Evolutionary conservation across 1,139 yeast species (phyloP), one percentile per base, ranked within the genome.

Genomic region (Suhomyces maxii): DNA sequence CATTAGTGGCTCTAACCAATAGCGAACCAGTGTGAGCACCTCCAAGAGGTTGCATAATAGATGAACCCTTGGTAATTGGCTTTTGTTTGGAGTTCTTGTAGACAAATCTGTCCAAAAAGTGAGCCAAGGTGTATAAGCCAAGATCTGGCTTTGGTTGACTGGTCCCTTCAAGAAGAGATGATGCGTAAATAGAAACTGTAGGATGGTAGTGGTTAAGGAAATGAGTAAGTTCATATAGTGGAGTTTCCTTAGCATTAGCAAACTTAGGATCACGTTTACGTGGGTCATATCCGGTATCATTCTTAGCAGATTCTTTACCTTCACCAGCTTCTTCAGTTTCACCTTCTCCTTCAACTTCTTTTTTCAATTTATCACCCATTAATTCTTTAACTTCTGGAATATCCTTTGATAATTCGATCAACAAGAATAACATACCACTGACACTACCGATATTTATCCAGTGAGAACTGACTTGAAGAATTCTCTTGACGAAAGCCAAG

Each of bases 41-140:
- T 41, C 97, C 95, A 53, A 95, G 76, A 42, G 99, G 98, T 73
- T 93, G 99, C 98, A 95, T 95, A 64, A 93, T 91, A 41, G 97
- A 89, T 3, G 86, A 76, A 60, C 98, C 98, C 63, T 88, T 85
- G 33, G 85, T 73, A 38, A 56, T 55, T 23, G 84, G 76, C 67
- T 86, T 88, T 59, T 83, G 86, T 69, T 89, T 89, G 44, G 97
- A 90, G 63, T 90, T 90, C 69, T 89, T 86, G 72, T 93, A 93
- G 34, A 95, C 97, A 71, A 95, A 93, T 65, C 96, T 82, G 67
- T 93, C 97, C 71, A 93, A 77, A 79, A 93, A 93, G 67, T 91
- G 98, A 26, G 89, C 76, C 53, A 93, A 74, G 0, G 97, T 84
- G 67, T 84, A 93, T 52, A 95, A 78, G 3, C 96, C 96, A 49